Base-by-base conservation (phyloP, 2,329 filamentous ascomycete genomes). In the Scedosporium minutisporum region DNA sequence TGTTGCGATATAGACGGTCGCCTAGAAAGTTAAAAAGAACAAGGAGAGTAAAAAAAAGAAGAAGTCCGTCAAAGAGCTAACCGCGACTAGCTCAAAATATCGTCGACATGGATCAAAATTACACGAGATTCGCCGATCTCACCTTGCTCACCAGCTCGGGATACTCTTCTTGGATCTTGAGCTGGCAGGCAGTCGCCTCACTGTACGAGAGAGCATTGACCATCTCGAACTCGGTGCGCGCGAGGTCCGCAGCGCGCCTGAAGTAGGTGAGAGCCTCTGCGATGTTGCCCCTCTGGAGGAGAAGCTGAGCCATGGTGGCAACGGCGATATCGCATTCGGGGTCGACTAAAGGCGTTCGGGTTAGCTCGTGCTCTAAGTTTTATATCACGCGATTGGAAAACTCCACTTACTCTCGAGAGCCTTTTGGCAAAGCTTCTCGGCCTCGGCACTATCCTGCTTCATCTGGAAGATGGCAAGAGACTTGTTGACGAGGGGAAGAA, bases 291-390 rank as follows among this genome's bases (percentile, higher is more conserved):
- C 97, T 95, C 76, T 99, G 95, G 42, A 99, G 85, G 61, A 99
- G 87, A 51, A 99, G 86, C 77, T 99, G 95, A 10, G 95, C 95
- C 91, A 99, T 97, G 62, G 95, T 99, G 61, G 95, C 95, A 51
- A 99, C 95, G 51, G 95, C 95, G 71, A 99, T 99, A 71, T 99
- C 95, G 73, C 95, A 99, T 75, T 99, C 95, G 27, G 95, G 95
- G 71, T 99, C 95, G 74, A 99, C 93, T 96, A 69, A 48, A 27
- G 12, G 16, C 62, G 74, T 4, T n/a, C n/a, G 63, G 10, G 70
- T 81, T 71, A 80, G 78, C 62, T 66, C 66, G 57, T 9, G 6
- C 16, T 12, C 25, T 9, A 3, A 18, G 58, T 23, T 6, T 58
- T 21, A 63, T 55, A 44, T 23, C 18, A 33, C 62, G 27, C 58